Conservation (phyloP, 2,329 filamentous ascomycete genomes). For the Conoideocrella luteorostrata region DNA sequence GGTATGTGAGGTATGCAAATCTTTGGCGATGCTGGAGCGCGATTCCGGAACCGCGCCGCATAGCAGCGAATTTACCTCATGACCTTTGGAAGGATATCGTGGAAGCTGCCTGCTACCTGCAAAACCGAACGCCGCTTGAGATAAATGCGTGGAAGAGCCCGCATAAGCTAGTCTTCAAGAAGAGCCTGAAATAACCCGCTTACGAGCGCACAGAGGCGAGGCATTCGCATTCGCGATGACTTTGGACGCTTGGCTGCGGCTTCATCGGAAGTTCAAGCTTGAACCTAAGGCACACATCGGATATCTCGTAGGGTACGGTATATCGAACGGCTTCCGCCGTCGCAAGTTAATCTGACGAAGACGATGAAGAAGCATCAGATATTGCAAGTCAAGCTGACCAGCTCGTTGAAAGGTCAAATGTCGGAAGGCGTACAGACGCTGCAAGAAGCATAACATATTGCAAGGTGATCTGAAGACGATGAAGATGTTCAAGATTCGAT, state of each 20-base stretch:
- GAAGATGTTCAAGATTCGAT: too few relatives aligned
- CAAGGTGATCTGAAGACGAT: too few relatives aligned
- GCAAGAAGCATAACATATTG: too few relatives aligned
- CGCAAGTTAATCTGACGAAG: too few relatives aligned
- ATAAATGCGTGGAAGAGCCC: background rate
- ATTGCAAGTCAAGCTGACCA: too few relatives aligned
- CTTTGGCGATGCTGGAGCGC: too few relatives aligned
- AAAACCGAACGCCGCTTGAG: conserved; percentile 1
- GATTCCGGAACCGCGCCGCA: background rate
- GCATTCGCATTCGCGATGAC: background rate
- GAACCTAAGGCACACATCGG: background rate
- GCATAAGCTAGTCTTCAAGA: background rate
- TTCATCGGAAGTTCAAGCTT: background rate
- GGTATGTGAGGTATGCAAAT: too few relatives aligned
- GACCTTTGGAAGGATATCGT: conserved; percentile 1
- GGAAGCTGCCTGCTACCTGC: conserved; percentile 1
- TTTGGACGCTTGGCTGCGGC: background rate
- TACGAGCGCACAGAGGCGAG: background rate
- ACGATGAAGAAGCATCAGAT: too few relatives aligned
- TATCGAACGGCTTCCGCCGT: background rate
- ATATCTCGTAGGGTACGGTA: background rate
- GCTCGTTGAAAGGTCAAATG: too few relatives aligned
- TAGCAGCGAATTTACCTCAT: background rate
- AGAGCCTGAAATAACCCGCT: background rate
- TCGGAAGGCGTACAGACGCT: too few relatives aligned